Evolutionary conservation across 2,329 filamentous ascomycete genomes (phyloP).

Genomic region (Talaromyces marneffei): DNA sequence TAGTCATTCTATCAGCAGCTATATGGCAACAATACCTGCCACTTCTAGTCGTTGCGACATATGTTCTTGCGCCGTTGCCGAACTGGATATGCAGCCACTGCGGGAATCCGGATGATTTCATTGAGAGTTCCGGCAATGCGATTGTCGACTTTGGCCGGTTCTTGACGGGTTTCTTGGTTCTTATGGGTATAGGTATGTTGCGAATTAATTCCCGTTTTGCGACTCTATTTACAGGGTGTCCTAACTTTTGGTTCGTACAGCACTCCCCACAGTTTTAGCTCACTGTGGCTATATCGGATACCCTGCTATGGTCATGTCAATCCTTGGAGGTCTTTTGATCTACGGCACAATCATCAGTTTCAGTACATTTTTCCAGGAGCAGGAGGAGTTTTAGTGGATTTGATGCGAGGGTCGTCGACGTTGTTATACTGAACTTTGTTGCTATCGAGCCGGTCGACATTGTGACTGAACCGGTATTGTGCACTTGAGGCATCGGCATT

Average conservation of each 20-base stretch:
- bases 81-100: slow-evolving; percentile 94
- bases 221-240: background rate
- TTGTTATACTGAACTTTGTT: background rate
- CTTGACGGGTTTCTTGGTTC: slow-evolving; percentile 87
- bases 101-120: slow-evolving; percentile 91
- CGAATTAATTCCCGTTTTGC: too few species aligned
- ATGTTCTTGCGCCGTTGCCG: slow-evolving; percentile 84
- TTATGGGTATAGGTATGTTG: slow-evolving; percentile 88
- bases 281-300: slow-evolving; percentile 77
- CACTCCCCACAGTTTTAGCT: slow-evolving; percentile 79
- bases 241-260: slow-evolving; percentile 42
- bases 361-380: slow-evolving; percentile 95
- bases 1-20: slow-evolving; percentile 95
- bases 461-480: background rate
- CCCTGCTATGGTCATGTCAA: slow-evolving; percentile 90
- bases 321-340: slow-evolving; percentile 85
- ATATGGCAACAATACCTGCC: slow-evolving; percentile 94
- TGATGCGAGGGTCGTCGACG: background rate
- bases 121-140: slow-evolving; percentile 73
- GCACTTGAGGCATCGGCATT: background rate
- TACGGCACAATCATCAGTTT: slow-evolving; percentile 99
- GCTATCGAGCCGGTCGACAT: background rate
- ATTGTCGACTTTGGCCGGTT: slow-evolving; percentile 92
- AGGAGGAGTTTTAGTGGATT: slow-evolving; percentile 75
- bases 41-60: slow-evolving; percentile 90